Conservation (phyloP, 352 stramenopile species). For the Phytopythium cucurbitacearum region DNA sequence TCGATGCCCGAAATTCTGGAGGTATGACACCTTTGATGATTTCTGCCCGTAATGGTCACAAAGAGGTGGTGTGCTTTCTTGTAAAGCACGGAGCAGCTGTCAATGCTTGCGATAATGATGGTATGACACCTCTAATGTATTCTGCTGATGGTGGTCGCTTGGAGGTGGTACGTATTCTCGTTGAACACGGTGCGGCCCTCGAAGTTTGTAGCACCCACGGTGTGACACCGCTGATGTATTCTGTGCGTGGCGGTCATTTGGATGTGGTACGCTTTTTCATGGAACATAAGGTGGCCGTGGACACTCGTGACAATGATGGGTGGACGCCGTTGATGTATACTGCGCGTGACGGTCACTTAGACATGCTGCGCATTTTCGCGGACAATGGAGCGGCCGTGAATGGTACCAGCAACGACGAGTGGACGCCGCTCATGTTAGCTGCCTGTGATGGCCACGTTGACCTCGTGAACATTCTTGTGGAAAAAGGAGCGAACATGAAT, state of each 20-base stretch:
- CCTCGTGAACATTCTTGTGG: not conserved
- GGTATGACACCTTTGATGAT: no score
- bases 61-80: no score
- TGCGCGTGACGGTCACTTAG: not conserved
- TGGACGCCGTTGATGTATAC: slow-evolving; percentile 4
- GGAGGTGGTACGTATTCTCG: no score
- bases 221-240: slow-evolving; percentile 2
- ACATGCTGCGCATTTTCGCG: slow-evolving; percentile 2
- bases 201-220: not conserved
- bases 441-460: not conserved
- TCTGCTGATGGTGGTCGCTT: no score
- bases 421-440: slow-evolving; percentile 2
- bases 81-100: no score
- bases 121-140: no score
- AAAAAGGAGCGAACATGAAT: not conserved
- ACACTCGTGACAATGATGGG: not conserved
- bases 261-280: not conserved
- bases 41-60: no score
- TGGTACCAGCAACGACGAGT: not conserved
- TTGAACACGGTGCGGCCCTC: no score
- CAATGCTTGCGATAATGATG: no score
- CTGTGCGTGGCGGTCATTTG: not conserved
- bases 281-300: not conserved
- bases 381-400: not conserved
- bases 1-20: no score